Conservation (phyloP, 805 yeast genomes). For the Komagataella phaffii region DNA sequence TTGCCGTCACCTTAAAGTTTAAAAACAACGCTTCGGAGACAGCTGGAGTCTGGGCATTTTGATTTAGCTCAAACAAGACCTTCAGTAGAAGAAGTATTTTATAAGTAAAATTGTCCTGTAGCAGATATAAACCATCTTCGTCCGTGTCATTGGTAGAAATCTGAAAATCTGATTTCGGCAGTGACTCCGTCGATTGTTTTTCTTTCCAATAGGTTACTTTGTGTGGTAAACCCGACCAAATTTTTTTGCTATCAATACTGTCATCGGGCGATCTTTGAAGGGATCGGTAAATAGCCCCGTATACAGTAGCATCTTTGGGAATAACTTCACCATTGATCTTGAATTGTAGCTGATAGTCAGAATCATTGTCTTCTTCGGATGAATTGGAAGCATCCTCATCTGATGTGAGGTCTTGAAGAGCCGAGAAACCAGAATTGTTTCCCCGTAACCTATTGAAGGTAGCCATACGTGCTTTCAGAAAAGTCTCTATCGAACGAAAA, state of each 20-base stretch:
- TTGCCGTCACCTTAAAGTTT: slow-evolving; percentile 76
- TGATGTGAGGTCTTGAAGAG: slow-evolving; percentile 9
- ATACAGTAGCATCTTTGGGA: slow-evolving; percentile 57
- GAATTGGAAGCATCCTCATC: slow-evolving; percentile 1
- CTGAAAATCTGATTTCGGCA: slow-evolving; percentile 2
- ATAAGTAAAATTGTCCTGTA: slow-evolving; percentile 20
- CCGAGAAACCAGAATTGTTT: slow-evolving; percentile 8
- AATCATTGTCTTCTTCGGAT: slow-evolving; percentile 6
- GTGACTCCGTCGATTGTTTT: slow-evolving; percentile 14
- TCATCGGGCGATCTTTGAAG: slow-evolving; percentile 24
- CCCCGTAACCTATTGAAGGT: slow-evolving; percentile 1
- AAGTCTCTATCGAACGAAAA: slow-evolving; percentile 34
- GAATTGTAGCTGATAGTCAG: slow-evolving; percentile 35
- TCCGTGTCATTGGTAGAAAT: slow-evolving; percentile 15
- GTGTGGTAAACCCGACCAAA: slow-evolving; percentile 50
- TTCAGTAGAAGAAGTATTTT: slow-evolving; percentile 35
- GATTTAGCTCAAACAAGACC: slow-evolving; percentile 27
- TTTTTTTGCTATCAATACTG: slow-evolving; percentile 27
- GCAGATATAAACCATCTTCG: slow-evolving; percentile 14
- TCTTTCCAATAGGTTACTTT: slow-evolving; percentile 31
- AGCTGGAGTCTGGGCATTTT: background rate
- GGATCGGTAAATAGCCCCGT: slow-evolving; percentile 55
- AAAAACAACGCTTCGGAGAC: slow-evolving; percentile 28
- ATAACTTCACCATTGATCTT: slow-evolving; percentile 40
- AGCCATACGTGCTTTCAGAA: slow-evolving; percentile 26